Base-by-base conservation (phyloP, 2,329 filamentous ascomycete genomes). In the Magnaporthales sp. region DNA sequence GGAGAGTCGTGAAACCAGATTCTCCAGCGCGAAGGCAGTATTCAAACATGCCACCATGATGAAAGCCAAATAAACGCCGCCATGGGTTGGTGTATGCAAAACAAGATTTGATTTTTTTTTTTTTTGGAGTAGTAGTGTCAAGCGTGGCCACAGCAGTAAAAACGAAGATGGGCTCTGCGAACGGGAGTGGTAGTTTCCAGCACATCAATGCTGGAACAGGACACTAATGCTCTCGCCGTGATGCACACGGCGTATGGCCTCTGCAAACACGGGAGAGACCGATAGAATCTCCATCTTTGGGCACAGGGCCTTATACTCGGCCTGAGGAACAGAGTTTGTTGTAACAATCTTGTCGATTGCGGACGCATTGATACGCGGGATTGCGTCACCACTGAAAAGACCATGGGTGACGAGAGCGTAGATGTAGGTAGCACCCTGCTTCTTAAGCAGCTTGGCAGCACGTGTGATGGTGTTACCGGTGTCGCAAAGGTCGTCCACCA, bases 191-290 rank as follows among this genome's bases (percentile, higher is more conserved):
- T n/a, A n/a, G 22, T n/a, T 22, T 22, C 19, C 13, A 38, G n/a
- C 13, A 22, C 38, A 38, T 29, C 30, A 63, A 24, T 92, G 90
- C 75, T 93, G 90, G 79, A 99, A 99, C 65, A 99, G 84, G 68
- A 95, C 92, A 76, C 93, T 97, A 79, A 99, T 97, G 74, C 92
- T 97, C 81, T 99, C 95, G 73, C 95, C 95, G 77, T 98, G 93
- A 79, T 99, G 95, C 68, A 98, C 94, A 69, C 95, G 88, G 70
- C 95, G 91, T 72, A 98, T 97, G 64, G 95, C 92, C 84, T 98
- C 94, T 68, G 92, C 93, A 76, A 98, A 97, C 67, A 97, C 89
- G 71, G 91, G 89, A 66, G 92, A 92, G 68, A 98, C 89, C 74
- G 98, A 94, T 69, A 99, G 81, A 64, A 97, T 91, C 77, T 97